phyloP scores from a whole-genome alignment of 345 rosid species.

The Erucastrum elatum region DNA sequence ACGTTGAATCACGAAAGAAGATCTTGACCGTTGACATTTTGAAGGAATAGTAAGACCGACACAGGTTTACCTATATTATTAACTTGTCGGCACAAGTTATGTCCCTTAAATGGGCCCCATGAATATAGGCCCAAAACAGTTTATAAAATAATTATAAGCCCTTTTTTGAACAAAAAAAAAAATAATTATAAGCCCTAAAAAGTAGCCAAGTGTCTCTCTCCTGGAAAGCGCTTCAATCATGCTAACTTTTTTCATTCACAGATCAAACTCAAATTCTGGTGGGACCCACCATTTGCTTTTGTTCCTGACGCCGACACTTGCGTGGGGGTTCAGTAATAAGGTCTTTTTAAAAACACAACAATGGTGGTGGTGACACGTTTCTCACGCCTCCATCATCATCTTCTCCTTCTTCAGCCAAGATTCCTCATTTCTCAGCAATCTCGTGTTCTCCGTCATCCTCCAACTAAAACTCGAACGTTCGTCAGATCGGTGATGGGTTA shows the following conservation, averaged over 20 bases:
- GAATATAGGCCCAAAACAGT: no score
- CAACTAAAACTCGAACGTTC: not conserved
- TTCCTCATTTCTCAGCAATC: not conserved
- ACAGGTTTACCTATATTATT: no score
- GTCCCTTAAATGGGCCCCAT: not conserved
- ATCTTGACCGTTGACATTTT: no score
- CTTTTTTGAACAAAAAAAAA: no score
- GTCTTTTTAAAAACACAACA: not conserved
- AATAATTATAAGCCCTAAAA: not conserved
- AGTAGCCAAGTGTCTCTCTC: not conserved
- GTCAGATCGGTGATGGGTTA: conserved; percentile 41
- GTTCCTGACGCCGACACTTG: not conserved
- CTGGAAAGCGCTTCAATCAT: not conserved
- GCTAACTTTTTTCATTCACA: not conserved
- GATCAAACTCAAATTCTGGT: not conserved
- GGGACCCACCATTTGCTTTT: not conserved
- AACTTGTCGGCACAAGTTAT: not conserved
- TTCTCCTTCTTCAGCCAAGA: conserved; percentile 15
- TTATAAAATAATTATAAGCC: not conserved
- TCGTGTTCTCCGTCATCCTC: not conserved
- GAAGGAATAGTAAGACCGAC: no score
- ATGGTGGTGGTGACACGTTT: not conserved
- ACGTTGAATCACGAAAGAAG: no score
- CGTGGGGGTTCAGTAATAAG: not conserved
- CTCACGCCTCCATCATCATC: not conserved